Base-by-base conservation (phyloP, 208 protist species). In the Phytomonas sp. region DNA sequence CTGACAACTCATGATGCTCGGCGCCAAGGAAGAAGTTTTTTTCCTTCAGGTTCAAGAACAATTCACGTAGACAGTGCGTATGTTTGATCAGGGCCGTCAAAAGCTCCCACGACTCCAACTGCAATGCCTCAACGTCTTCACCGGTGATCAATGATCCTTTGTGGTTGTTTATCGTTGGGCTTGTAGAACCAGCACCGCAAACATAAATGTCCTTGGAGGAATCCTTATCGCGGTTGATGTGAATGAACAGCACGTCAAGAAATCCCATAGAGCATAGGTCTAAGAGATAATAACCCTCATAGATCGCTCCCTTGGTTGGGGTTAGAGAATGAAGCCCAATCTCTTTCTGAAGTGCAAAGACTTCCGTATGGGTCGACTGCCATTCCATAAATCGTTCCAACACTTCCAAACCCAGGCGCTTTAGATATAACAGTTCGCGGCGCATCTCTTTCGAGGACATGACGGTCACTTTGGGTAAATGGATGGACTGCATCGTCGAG, bases 361-460 rank as follows among this genome's bases (percentile, higher is more conserved):
- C 10, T 26, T 67, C 70, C 31, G 87, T 66, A 64, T 79, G 83
- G 19, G 74, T 68, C 11, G 75, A 75, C 67, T 94, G 86, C 89
- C 89, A 94, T 26, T 68, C 70, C 52, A 77, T 81, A 73, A 91
- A 87, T 60, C 67, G 36, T 67, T 81, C 80, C 23, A 94, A 77
- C n/a, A 90, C 64, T 70, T 89, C 77, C 89, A 86, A 94, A 19
- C 80, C 81, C 65, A 89, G 79, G 10, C 86, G 75, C 66, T 94
- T 94, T 71, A 94, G 89, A 65, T 92, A 75, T 65, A 85, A 63
- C 72, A 82, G 78, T 40, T 84, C 79, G 30, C 69, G 56, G 8
- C 84, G 73, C 65, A 80, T 73, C 19, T 56, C 45, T 26, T 26
- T 11, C 19, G 45, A 56, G 7, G 45, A 56, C 45, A 56, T 56